These are phyloP conservation scores for Eucalyptus sp. DNA, from an alignment of 345 rosid species.

Conservation along the genomic window DNA sequence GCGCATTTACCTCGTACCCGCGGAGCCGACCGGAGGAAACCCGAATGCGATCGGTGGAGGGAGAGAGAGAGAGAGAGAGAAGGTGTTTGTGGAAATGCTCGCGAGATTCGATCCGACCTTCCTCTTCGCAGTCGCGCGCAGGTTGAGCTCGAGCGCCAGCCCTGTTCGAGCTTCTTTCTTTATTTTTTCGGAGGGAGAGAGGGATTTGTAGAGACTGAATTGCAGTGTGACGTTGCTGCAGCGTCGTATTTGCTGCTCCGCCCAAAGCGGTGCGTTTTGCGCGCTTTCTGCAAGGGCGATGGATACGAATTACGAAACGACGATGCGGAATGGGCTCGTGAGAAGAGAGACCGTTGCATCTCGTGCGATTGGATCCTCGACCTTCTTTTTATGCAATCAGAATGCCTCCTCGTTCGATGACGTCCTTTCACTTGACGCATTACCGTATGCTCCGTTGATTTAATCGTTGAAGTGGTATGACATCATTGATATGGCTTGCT, in stretches of 20 bases:
- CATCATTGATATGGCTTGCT: no score
- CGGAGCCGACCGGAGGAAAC: background rate
- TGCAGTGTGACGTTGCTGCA: background rate
- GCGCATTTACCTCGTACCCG: background rate
- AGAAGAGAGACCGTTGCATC: background rate
- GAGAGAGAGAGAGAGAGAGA: background rate
- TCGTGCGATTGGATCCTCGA: background rate
- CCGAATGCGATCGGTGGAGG: background rate
- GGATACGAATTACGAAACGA: background rate
- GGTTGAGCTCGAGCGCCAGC: background rate
- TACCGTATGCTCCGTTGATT: background rate
- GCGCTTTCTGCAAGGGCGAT: background rate
- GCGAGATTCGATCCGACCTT: background rate
- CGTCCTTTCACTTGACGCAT: background rate
- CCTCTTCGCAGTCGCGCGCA: background rate
- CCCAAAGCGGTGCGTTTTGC: background rate
- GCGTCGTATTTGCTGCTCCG: background rate
- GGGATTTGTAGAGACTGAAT: background rate
- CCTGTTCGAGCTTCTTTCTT: fast-evolving
- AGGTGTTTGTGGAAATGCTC: background rate
- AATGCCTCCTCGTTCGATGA: background rate
- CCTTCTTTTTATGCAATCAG: background rate
- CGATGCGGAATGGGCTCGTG: background rate
- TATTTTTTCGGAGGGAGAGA: background rate
- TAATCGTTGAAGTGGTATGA: background rate